phyloP scores from a whole-genome alignment of 2,329 filamentous ascomycete genomes.

The Immersiporthe knoxdaviesiana region DNA sequence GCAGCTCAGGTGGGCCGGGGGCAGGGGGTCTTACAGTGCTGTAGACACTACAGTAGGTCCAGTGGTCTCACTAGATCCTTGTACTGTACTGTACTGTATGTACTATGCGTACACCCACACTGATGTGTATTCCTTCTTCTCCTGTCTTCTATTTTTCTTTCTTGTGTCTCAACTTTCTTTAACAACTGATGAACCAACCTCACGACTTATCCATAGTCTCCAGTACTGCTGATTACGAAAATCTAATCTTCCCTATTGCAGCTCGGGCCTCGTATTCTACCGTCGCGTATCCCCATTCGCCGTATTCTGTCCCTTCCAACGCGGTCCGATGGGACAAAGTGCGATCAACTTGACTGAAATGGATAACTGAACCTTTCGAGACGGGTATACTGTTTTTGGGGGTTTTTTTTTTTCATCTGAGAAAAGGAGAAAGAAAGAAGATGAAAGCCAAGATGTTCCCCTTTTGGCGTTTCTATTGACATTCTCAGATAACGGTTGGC shows the following conservation, averaged over 20 bases:
- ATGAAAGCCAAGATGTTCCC: background rate
- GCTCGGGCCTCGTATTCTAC: background rate
- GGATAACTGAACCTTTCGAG: background rate
- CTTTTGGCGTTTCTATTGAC: background rate
- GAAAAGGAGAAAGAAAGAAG: background rate
- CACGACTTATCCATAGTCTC: background rate
- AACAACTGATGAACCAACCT: background rate
- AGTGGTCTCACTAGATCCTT: conserved; percentile 8
- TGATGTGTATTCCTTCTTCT: background rate
- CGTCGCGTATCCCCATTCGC: background rate
- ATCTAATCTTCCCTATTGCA: background rate
- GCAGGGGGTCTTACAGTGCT: conserved; percentile 10
- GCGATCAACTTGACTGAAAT: background rate
- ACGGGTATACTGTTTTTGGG: background rate
- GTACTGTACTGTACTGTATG: too few relatives aligned
- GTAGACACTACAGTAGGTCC: background rate
- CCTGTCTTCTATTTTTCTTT: background rate
- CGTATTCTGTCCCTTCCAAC: background rate
- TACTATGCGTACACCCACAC: background rate
- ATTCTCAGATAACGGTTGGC: conserved; percentile 41
- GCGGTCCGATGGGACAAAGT: background rate
- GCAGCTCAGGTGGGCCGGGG: background rate
- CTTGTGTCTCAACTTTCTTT: background rate
- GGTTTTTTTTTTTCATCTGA: background rate
- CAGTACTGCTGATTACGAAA: too few relatives aligned